Evolutionary conservation across 208 protist genomes (phyloP).

Genomic region (Leishmania turanica): DNA sequence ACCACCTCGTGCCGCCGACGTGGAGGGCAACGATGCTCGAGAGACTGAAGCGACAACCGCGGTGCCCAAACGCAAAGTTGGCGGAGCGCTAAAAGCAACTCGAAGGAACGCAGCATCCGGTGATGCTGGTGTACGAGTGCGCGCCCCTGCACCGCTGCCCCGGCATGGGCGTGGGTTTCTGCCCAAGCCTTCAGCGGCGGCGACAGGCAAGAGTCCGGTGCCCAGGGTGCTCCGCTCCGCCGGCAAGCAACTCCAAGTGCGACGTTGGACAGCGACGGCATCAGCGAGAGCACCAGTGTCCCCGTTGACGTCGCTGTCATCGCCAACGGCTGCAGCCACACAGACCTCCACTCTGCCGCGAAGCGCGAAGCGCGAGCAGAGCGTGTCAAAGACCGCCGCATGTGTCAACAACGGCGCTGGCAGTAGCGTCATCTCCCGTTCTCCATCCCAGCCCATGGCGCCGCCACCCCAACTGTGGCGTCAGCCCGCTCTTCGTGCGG

Average conservation of each 20-base stretch:
- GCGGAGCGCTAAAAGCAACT: neutral
- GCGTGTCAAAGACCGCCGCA: neutral
- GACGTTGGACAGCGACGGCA: neutral
- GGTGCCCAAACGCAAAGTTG: neutral
- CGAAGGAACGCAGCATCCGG: neutral
- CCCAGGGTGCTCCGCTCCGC: neutral
- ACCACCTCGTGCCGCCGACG: neutral
- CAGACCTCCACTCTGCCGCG: neutral
- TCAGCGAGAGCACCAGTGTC: neutral
- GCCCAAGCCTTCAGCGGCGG: neutral
- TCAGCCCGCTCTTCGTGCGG: neutral
- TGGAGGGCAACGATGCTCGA: neutral
- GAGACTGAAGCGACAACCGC: neutral
- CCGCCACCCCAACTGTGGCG: neutral
- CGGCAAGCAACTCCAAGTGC: conserved; percentile 1
- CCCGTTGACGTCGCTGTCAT: neutral
- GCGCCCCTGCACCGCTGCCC: conserved; percentile 4
- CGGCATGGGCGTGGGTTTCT: neutral
- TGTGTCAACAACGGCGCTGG: neutral
- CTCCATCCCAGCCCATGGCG: neutral
- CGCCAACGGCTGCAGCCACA: neutral
- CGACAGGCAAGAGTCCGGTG: neutral
- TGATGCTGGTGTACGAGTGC: neutral
- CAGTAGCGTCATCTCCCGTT: neutral
- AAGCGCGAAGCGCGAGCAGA: neutral